Evolutionary conservation across 176 grass and related monocot species (phyloP).

Genomic region (maize (Zea mays)): Zm-B73-REFERENCE-NAM-5.0 NC_050102.1:148070001-148070500

Average conservation of each 20-base stretch:
- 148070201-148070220: too few relatives aligned
- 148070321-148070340: neutral
- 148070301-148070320: neutral
- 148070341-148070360: neutral
- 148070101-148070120: constrained; percentile 29
- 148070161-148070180: neutral
- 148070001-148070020: constrained; percentile 29
- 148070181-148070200: too few relatives aligned
- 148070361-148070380: neutral
- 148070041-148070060: constrained; percentile 42
- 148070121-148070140: constrained; percentile 14
- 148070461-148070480: neutral
- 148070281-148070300: too few relatives aligned
- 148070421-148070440: neutral
- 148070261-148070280: too few relatives aligned
- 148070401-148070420: neutral
- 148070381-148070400: neutral
- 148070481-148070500: neutral
- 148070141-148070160: constrained; percentile 31
- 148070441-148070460: neutral
- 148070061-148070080: constrained; percentile 48
- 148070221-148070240: too few relatives aligned
- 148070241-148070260: too few relatives aligned
- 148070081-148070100: constrained; percentile 51
- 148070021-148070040: constrained; percentile 46